A percentile compares a stretch with the other conserved stretches of the same genome.
phyloP scores from a whole-genome alignment of 208 protist genomes.

The Wallacemonas sp. region DNA sequence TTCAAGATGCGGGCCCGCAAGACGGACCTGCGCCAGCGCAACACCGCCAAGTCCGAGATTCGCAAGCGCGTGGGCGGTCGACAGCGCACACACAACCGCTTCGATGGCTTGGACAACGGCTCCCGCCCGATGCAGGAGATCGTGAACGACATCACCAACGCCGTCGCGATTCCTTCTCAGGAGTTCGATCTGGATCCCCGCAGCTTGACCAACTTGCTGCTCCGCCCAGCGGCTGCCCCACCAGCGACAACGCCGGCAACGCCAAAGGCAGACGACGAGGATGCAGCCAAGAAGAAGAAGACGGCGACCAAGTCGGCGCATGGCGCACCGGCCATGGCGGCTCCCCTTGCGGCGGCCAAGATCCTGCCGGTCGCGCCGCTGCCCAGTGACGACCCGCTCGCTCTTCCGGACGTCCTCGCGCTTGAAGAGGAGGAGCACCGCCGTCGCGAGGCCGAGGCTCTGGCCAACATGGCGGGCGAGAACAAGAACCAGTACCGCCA shows the following conservation, averaged over 20 bases:
- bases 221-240: constrained; percentile 29
- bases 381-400: constrained; percentile 42
- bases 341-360: constrained; percentile 16
- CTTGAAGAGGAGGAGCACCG: constrained; percentile 38
- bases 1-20: constrained; percentile 81
- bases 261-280: too few species aligned
- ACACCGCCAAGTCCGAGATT: constrained; percentile 49
- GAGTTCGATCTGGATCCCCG: constrained; percentile 68
- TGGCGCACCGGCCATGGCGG: background rate
- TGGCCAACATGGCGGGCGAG: constrained; percentile 10
- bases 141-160: constrained; percentile 59
- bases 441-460: constrained; percentile 22
- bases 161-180: constrained; percentile 56
- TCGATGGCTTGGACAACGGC: constrained; percentile 57
- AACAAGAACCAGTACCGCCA: constrained; percentile 84
- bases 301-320: background rate
- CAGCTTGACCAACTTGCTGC: constrained; percentile 72
- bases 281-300: background rate
- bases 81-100: constrained; percentile 60
- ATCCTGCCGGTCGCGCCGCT: constrained; percentile 42
- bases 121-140: constrained; percentile 65
- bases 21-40: constrained; percentile 74
- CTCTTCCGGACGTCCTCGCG: constrained; percentile 33
- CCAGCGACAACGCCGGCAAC: too few species aligned
- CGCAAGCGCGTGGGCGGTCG: constrained; percentile 64